Conservation (phyloP, 148 eudicot genomes). For the Rhododendron vialii region DNA sequence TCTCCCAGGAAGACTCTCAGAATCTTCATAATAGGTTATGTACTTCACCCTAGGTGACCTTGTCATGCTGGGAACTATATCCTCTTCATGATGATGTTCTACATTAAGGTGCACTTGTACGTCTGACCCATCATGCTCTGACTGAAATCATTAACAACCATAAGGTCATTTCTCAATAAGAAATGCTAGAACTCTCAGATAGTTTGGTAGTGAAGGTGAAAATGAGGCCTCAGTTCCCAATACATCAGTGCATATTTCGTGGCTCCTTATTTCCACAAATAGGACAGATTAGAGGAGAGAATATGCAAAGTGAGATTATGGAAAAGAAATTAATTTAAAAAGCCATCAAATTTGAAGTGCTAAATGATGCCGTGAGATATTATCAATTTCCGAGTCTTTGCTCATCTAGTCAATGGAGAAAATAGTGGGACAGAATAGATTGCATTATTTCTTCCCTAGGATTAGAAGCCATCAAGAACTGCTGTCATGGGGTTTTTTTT, state of each 20-base stretch:
- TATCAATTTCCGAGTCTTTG: neutral
- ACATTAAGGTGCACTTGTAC: constrained; percentile 84
- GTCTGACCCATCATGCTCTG: constrained; percentile 93
- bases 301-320: neutral
- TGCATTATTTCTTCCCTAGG: no score
- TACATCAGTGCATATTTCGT: neutral
- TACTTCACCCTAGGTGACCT: constrained; percentile 76
- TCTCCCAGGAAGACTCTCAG: constrained; percentile 86
- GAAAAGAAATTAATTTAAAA: neutral
- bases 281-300: neutral
- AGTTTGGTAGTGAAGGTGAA: neutral
- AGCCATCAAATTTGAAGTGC: neutral
- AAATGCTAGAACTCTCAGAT: neutral
- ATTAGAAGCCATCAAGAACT: no score
- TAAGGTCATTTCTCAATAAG: no score
- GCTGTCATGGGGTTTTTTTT: no score
- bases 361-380: neutral
- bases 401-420: no score
- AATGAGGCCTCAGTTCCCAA: neutral
- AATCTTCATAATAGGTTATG: constrained; percentile 93
- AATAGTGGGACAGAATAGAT: no score
- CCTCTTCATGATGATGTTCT: constrained; percentile 54
- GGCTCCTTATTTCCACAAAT: neutral
- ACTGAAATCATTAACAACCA: constrained; percentile 28
- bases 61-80: constrained; percentile 84